These are phyloP conservation scores for Aschersonia sp. DNA, from an alignment of 2,329 filamentous ascomycete genomes.

Conservation along the genomic window DNA sequence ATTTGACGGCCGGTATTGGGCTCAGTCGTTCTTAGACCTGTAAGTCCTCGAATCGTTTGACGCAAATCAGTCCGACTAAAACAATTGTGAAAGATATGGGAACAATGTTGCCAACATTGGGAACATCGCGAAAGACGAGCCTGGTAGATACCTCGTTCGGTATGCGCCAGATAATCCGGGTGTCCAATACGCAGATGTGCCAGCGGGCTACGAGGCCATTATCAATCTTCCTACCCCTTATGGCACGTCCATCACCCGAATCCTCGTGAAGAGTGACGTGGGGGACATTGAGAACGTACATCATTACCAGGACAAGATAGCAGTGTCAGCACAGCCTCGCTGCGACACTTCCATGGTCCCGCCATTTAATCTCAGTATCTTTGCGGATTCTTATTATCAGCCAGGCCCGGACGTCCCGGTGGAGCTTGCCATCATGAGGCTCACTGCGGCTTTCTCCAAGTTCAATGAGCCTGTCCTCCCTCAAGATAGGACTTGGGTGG, in stretches of 20 bases:
- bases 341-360: background rate
- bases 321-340: background rate
- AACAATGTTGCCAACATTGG: constrained; percentile 15
- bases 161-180: constrained; percentile 3
- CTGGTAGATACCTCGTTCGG: constrained; percentile 3
- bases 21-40: constrained; percentile 14
- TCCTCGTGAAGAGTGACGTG: background rate
- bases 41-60: constrained; percentile 4
- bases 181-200: background rate
- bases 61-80: background rate
- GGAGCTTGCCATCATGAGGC: constrained; percentile 3
- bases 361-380: constrained; percentile 2
- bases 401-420: constrained; percentile 1
- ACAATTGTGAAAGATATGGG: constrained; percentile 8
- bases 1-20: constrained; percentile 6
- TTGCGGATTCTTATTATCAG: constrained; percentile 1
- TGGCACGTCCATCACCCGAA: background rate
- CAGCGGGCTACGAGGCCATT: background rate
- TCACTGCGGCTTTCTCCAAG: constrained; percentile 2
- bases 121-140: constrained; percentile 2
- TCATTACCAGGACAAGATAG: background rate
- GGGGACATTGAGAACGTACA: constrained; percentile 1
- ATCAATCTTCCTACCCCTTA: constrained; percentile 3
- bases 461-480: constrained; percentile 1
- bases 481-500: constrained; percentile 2